These are phyloP conservation scores for Coprinopsis sp. DNA, from an alignment of 768 basidiomycete genomes.

Conservation along the genomic window DNA sequence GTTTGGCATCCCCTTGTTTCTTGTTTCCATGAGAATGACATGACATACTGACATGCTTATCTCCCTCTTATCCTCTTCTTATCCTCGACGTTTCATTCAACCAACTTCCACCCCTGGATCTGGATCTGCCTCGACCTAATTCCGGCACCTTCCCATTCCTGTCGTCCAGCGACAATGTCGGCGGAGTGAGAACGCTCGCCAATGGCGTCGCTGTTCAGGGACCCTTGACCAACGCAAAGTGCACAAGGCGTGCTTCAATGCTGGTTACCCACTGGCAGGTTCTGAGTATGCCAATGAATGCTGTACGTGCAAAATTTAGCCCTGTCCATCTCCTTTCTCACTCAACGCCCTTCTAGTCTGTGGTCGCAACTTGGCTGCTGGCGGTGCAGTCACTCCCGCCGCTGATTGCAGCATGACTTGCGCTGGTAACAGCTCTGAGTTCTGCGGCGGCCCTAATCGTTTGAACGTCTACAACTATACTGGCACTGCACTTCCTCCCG, in stretches of 20 bases:
- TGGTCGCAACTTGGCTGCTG: conserved; percentile 39
- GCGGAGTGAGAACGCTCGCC: conserved; percentile 38
- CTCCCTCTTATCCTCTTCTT: conserved; percentile 12
- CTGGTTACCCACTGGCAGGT: conserved; percentile 37
- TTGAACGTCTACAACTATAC: conserved; percentile 70
- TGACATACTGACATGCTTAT: too few species aligned
- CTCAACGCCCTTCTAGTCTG: conserved; percentile 37
- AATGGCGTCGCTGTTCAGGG: conserved; percentile 33
- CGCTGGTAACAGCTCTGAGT: conserved; percentile 55
- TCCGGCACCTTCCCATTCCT: background rate
- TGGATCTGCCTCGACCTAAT: too few species aligned
- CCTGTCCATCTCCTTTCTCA: background rate
- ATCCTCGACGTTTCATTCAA: too few species aligned
- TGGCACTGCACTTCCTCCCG: conserved; percentile 45
- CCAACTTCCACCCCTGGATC: too few species aligned
- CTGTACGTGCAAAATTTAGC: conserved; percentile 34
- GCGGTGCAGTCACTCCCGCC: conserved; percentile 41
- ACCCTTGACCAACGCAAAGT: conserved; percentile 48
- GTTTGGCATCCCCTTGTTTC: too few species aligned
- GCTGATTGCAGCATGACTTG: conserved; percentile 66
- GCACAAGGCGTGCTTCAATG: conserved; percentile 59
- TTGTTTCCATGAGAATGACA: too few species aligned
- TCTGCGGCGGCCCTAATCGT: conserved; percentile 69
- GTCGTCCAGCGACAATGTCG: conserved; percentile 36
- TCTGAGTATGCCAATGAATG: conserved; percentile 47